Base-by-base conservation (phyloP, 1,284 basidiomycete genomes). In the Termitomyces sp. region DNA sequence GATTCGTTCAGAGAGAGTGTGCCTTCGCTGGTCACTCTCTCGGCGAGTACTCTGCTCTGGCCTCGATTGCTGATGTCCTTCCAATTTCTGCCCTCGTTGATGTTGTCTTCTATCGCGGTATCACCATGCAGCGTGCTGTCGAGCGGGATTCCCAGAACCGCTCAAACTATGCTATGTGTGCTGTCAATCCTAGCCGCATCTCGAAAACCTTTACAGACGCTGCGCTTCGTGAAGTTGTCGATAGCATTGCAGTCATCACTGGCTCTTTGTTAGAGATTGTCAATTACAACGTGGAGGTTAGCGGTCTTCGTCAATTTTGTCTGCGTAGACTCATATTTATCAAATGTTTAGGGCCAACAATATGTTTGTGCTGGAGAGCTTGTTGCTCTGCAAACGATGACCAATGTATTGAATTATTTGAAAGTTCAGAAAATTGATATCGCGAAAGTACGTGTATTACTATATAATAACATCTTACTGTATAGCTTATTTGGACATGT, bases 81-180 rank as follows among this genome's bases (percentile, higher is more conserved):
- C 89, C 93, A 43, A 94, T 98, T 67, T 92, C 95, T 31, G 86
- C 93, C n/a, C 85, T 99, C 50, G 93, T 96, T 64, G 95, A 98
- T 65, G 92, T 99, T 67, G 96, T 99, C 42, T 98, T 99, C 82
- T 98, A 98, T 74, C 93, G 97, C 72, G 96, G 96, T 69, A 96
- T 99, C 67, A 99, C 96, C 49, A 99, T 99, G 96, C 95, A 98
- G 69, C 92, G 94, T 44, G 95, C 95, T 19, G 95, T 98, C 57
- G 92, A 97, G 72, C 92, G 96, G 46, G 96, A 98, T 67, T 79
- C 88, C 2, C 79, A 91, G 56, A 95, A 95, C 68, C 85, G 96
- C 51, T 95, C 92, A 33, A 94, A 96, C 71, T 99, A 98, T 67
- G 95, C 94, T 17, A 98, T 99, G 97, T 95, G 94, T 72, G 96